Evolutionary conservation across 257 asterid genomes (phyloP), one percentile per base, ranked within the genome.

Genomic region (Eucommia ulmoides): DNA sequence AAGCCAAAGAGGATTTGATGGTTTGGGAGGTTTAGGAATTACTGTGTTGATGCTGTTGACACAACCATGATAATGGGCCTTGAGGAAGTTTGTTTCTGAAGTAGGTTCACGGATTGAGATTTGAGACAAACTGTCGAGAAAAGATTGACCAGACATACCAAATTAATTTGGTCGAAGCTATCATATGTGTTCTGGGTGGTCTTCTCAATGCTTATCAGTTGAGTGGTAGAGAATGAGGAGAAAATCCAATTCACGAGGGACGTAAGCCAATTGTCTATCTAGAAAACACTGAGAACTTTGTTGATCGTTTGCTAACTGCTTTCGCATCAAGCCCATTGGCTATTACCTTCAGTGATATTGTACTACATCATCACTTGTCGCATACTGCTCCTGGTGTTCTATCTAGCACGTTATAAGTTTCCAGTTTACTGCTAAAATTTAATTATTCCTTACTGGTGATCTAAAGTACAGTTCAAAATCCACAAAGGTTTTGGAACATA

Each of bases 11-110:
- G 98, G 98, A 55, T 42, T 56, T 53, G 86, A 89, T 55, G 88
- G 93, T 38, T 70, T 89, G 61, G 96, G 98, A 60, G 96, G 98
- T 62, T 64, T 89, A 60, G 96, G 98, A 61, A 96, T 94, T 59
- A 85, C 98, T 7, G 15, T 85, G 83, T 85, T 47, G 98, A 89
- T 69, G 88, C 98, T 58, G 81, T 85, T 49, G 98, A 85, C 76
- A 82, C 98, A 4, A 94, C 96, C 59, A 73, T 85, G 84, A 89
- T 82, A 67, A 85, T 89, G 96, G 92, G 89, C 62, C 65, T 69
- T 42, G 86, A 83, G 54, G 92, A 82, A 41, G 71, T 80, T 50
- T n/a, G 83, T 78, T 46, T 33, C 51, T 22, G 98, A 85, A 69
- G 93, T 92, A 18, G 98, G 98, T 55, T 65, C 82, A 23, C 85